Conservation (phyloP, 495 filamentous ascomycete genomes). For the Podospora pseudocomata region DNA sequence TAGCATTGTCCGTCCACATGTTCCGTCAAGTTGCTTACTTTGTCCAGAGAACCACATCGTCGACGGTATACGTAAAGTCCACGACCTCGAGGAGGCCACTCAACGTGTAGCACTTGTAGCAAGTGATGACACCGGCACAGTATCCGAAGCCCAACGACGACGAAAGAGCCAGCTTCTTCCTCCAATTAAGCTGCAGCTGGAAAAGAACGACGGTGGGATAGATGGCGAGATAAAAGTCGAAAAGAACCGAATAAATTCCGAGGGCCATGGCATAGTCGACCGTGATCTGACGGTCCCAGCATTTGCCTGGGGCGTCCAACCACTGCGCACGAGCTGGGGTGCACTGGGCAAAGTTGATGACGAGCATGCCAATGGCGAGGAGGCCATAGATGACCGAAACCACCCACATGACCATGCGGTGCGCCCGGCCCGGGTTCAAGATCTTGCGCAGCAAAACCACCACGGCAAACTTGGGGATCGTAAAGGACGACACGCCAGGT, state of each 20-base stretch:
- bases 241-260: conserved; percentile 20
- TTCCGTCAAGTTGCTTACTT: conserved; percentile 16
- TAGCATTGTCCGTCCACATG: background rate
- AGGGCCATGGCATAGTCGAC: conserved; percentile 22
- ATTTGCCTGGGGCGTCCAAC: conserved; percentile 14
- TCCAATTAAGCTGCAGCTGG: conserved; percentile 18
- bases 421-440: conserved; percentile 18
- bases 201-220: conserved; percentile 22
- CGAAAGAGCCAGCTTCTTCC: conserved; percentile 29
- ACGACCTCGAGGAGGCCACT: conserved; percentile 8
- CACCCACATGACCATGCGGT: conserved; percentile 23
- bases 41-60: conserved; percentile 27
- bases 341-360: conserved; percentile 29
- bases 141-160: conserved; percentile 27
- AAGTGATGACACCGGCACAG: conserved; percentile 21
- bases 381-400: conserved; percentile 17
- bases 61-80: conserved; percentile 27
- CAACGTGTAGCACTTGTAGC: conserved; percentile 27
- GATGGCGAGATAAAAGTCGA: conserved; percentile 31
- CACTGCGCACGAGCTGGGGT: conserved; percentile 25
- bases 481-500: conserved; percentile 26
- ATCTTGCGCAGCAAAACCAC: conserved; percentile 25
- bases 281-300: conserved; percentile 22
- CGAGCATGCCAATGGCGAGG: conserved; percentile 16
- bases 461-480: conserved; percentile 29